Base-by-base conservation (phyloP, 1,284 basidiomycete species). In the Pseudozyma thailandica region DNA sequence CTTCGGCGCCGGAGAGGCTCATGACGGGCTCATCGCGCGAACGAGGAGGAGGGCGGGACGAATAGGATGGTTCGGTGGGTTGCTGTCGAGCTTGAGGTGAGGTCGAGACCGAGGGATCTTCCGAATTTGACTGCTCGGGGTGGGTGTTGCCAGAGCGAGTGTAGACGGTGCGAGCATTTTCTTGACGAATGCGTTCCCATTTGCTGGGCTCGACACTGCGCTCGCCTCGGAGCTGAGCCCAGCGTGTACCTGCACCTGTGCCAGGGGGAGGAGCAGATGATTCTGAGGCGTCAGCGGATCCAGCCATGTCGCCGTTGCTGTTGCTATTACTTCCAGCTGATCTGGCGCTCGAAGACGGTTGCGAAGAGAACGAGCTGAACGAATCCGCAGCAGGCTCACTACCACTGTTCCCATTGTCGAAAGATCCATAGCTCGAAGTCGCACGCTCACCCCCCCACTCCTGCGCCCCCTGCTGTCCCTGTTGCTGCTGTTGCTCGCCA, bases 131-230 rank as follows among this genome's bases (percentile, higher is more conserved):
- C 37, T 53, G 52, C 5, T 61, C 57, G 5, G 43, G 28, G 15
- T 26, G 41, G 30, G 48, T 43, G 21, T 50, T 39, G 15, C 18
- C 45, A 5, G 55, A 50, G 6, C 69, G 63, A 37, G 37, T 56
- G 33, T 68, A 64, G 16, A 64, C 57, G 15, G 52, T 69, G 20
- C 72, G 61, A 21, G 72, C 72, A 33, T 74, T 74, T 35, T 74
- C 72, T 50, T 74, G 72, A 28, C 72, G 54, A 31, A 74, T 74
- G 21, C 57, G 59, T 30, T 74, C 72, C 72, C 72, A 74, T 37
- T 65, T 72, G 48, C 66, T 71, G 5, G 72, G 72, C 62, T 74
- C 66, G 5, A 74, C 72, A 12, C 70, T 51, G 5, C 69, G 47
- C 37, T 68, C 62, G 23, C 57, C 63, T 9, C 69, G 54, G 3